These are phyloP conservation scores for Metschnikowia hibisci DNA, from an alignment of 805 yeast species.

Conservation along the genomic window DNA sequence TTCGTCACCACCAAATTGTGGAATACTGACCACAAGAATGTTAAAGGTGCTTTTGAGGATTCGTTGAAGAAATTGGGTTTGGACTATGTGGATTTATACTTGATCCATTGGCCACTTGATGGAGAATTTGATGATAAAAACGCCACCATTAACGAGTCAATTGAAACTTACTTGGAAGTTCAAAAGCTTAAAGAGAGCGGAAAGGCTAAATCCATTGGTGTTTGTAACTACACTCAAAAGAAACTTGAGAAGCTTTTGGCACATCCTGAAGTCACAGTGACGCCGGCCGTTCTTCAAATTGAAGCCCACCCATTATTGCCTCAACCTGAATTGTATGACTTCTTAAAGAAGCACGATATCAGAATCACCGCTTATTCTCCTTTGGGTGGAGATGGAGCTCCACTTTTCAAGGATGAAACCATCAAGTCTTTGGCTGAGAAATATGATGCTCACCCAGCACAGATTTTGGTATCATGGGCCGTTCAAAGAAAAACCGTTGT, in stretches of 20 bases:
- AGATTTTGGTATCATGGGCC: constrained; percentile 57
- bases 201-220: constrained; percentile 52
- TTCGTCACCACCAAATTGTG: constrained; percentile 72
- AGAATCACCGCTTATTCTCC: constrained; percentile 57
- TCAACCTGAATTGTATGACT: constrained; percentile 39
- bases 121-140: constrained; percentile 25
- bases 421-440: constrained; percentile 24
- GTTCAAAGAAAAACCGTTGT: constrained; percentile 52
- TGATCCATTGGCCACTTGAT: constrained; percentile 58
- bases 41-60: constrained; percentile 50
- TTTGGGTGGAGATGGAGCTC: constrained; percentile 63
- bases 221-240: constrained; percentile 39
- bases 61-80: constrained; percentile 57
- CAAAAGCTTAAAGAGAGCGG: constrained; percentile 54
- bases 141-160: constrained; percentile 23
- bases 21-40: constrained; percentile 53
- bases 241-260: constrained; percentile 21
- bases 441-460: constrained; percentile 42
- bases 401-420: constrained; percentile 44
- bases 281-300: constrained; percentile 55
- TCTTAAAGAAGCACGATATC: constrained; percentile 34
- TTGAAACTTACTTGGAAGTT: constrained; percentile 36
- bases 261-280: constrained; percentile 19
- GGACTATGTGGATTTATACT: constrained; percentile 66
- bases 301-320: constrained; percentile 34